Conservation (phyloP, 176 grass and related monocot genomes). For the Musa schizocarpa region DNA sequence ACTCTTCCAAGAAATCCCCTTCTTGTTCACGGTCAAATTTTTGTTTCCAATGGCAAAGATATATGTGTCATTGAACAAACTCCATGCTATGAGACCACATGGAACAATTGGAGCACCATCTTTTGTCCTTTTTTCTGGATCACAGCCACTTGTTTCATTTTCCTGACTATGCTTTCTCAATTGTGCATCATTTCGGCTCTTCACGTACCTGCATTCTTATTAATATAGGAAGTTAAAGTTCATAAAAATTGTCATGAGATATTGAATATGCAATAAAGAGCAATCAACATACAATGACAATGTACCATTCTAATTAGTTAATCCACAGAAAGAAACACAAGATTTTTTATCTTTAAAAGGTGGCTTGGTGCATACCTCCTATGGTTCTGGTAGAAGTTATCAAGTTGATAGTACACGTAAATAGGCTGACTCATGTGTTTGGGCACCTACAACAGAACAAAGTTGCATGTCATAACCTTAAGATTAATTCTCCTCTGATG, state of each 20-base stretch:
- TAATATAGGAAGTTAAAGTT: background rate
- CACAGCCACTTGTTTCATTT: conserved; percentile 29
- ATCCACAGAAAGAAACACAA: background rate
- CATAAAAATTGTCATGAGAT: background rate
- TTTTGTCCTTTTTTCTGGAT: conserved; percentile 38
- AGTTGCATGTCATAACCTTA: background rate
- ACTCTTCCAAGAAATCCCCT: conserved; percentile 51
- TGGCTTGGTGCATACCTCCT: conserved; percentile 39
- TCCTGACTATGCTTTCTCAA: conserved; percentile 19
- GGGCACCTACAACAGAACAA: conserved; percentile 30
- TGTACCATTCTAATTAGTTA: background rate
- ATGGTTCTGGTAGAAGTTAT: conserved; percentile 71
- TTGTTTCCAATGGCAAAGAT: conserved; percentile 27
- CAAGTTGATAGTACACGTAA: conserved; percentile 63
- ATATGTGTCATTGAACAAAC: conserved; percentile 78
- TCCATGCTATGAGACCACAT: conserved; percentile 61
- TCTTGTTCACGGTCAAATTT: conserved; percentile 38
- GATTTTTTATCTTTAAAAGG: background rate
- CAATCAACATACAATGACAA: background rate
- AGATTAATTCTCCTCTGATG: background rate
- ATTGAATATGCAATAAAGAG: background rate
- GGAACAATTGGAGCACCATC: conserved; percentile 36
- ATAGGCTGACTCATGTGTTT: conserved; percentile 59
- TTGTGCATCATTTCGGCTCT: conserved; percentile 42
- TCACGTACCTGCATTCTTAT: conserved; percentile 36